Evolutionary conservation across 2,329 filamentous ascomycete genomes (phyloP).

Genomic region (Aspergillus neoniger): DNA sequence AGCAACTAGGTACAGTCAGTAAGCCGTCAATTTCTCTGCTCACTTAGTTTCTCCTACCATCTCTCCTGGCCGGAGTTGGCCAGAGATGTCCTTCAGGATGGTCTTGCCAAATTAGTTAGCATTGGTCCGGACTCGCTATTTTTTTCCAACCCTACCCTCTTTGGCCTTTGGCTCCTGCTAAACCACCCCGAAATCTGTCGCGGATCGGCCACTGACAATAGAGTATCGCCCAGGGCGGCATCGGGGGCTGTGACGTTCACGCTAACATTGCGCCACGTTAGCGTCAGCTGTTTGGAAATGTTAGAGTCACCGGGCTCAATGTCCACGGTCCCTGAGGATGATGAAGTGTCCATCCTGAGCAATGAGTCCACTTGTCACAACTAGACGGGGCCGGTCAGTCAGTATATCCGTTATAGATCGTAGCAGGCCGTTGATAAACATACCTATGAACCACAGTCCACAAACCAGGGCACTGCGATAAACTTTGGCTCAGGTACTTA

Average conservation of each 20-base stretch:
- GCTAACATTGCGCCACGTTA: conserved; percentile 40
- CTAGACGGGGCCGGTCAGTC: not conserved
- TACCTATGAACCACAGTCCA: conserved; percentile 6
- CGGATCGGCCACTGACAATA: conserved; percentile 37
- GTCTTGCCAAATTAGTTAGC: conserved; percentile 28
- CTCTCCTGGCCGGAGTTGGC: conserved; percentile 47
- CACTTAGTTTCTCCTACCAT: conserved; percentile 35
- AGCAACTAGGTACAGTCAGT: conserved; percentile 50
- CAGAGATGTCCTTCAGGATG: conserved; percentile 42
- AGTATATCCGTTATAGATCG: not conserved
- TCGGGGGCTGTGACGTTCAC: conserved; percentile 40
- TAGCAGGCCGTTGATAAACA: not conserved
- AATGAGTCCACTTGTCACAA: not conserved
- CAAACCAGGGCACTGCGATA: not conserved
- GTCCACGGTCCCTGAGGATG: conserved; percentile 33
- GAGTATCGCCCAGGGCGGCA: conserved; percentile 38
- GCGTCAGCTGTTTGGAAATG: conserved; percentile 35
- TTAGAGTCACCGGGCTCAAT: conserved; percentile 23
- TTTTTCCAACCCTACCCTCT: conserved; percentile 27
- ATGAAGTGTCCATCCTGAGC: conserved; percentile 28
- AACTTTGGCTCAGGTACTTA: not conserved
- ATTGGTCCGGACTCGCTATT: not conserved
- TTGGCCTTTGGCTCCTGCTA: conserved; percentile 21
- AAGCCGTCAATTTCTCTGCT: not conserved
- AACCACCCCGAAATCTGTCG: conserved; percentile 30